Base-by-base conservation (phyloP, 2,329 filamentous ascomycete species). In the Cryphonectria carpinicola region DNA sequence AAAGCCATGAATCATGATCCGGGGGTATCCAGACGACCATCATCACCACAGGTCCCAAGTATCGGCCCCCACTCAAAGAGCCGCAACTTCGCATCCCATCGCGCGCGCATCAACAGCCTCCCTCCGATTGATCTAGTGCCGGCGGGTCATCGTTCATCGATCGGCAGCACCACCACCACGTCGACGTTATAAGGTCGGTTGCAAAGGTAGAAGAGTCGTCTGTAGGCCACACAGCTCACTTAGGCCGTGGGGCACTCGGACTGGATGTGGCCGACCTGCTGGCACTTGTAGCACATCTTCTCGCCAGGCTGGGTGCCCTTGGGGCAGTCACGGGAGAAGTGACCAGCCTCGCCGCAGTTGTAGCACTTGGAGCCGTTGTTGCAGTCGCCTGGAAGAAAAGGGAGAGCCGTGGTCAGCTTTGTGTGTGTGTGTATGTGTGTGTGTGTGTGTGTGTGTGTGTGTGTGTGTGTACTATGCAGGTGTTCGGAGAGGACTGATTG, bases 361-460 rank as follows among this genome's bases (percentile, higher is more conserved):
- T 98, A 99, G 92, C 96, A 99, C 88, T 98, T 98, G 88, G 97
- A 95, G 79, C 96, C 96, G 83, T 98, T 97, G 78, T 95, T 97
- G 85, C 96, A 99, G 85, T 98, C 96, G 77, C 89, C 88, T 89
- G 70, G 28, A 7, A 11, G 0, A 37, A 35, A n/a, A 35, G 14
- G 32, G 65, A n/a, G 25, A 65, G 65, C 77, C 70, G 65, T 66
- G 54, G 67, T 60, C 46, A 68, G 64, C 7, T 22, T 17, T 19
- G 32, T 32, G 32, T 32, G 32, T 32, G 6, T 32, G 32, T 32
- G 32, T 32, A 3, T 32, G 32, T 32, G 32, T 32, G 32, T 32
- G 32, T 32, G 6, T 32, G 32, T 32, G 32, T 32, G 32, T 32
- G 32, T 32, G 32, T 32, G 32, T 32, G 32, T 32, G 32, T 32